These are phyloP conservation scores for Eucalyptus erythrocorys DNA, from an alignment of 345 rosid genomes.

Conservation along the genomic window DNA sequence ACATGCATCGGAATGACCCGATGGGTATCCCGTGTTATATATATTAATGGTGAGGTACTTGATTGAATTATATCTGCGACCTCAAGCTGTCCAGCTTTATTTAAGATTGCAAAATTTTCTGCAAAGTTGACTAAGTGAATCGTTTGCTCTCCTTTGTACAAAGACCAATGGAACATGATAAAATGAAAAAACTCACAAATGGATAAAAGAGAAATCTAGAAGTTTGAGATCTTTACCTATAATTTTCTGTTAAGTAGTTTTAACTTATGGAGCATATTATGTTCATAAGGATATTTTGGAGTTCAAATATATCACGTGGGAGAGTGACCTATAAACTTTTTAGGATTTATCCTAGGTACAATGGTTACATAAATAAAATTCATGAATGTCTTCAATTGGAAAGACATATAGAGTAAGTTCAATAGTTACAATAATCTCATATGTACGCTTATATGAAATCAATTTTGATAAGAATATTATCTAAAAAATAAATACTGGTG, in stretches of 20 bases:
- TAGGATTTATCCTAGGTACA: not conserved
- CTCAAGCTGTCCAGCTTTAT: not conserved
- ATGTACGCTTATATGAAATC: accelerated
- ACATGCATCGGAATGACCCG: not conserved
- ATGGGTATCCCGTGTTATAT: not conserved
- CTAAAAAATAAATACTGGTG: not conserved
- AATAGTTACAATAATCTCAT: accelerated
- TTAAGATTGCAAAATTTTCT: not conserved
- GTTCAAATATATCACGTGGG: not conserved
- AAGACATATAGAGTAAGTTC: accelerated
- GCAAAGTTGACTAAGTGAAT: accelerated
- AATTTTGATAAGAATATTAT: not conserved
- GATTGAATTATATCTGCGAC: not conserved
- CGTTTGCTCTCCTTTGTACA: not conserved
- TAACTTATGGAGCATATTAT: not conserved
- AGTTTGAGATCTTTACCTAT: not conserved
- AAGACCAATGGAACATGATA: not conserved
- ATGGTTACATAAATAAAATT: accelerated
- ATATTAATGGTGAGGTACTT: not conserved
- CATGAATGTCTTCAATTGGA: accelerated
- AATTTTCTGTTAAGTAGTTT: not conserved
- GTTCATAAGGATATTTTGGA: not conserved
- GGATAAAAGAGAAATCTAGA: not conserved
- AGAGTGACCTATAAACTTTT: accelerated
- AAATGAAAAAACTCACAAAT: not conserved